Conservation (phyloP, 2,329 filamentous ascomycete genomes). For the Neurospora crassa region DNA sequence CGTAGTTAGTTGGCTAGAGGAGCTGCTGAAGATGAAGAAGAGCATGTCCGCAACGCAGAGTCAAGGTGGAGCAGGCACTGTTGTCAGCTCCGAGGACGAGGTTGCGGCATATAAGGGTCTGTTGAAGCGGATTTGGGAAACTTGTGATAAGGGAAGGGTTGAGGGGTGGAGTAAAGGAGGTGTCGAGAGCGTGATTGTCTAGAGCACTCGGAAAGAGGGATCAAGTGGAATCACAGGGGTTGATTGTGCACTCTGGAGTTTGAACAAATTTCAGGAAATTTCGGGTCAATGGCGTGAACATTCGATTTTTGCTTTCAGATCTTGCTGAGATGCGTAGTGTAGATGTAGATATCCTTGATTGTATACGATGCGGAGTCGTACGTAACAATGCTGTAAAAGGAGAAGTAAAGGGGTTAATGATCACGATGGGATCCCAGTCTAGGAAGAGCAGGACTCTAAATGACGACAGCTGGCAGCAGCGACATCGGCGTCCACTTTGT, state of each 20-base stretch:
- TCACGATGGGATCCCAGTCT: background rate
- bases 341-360: background rate
- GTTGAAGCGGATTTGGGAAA: slow-evolving; percentile 49
- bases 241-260: background rate
- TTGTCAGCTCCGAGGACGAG: slow-evolving; percentile 27
- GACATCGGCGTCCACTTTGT: background rate
- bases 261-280: background rate
- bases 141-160: slow-evolving; percentile 57
- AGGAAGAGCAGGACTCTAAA: background rate
- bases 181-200: slow-evolving; percentile 9
- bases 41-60: background rate
- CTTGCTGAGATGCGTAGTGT: background rate
- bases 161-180: slow-evolving; percentile 54
- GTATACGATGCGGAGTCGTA: background rate
- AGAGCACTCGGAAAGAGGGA: background rate
- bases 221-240: background rate
- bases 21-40: slow-evolving; percentile 29
- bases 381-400: background rate
- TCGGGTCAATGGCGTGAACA: background rate
- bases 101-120: slow-evolving; percentile 43
- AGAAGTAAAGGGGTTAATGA: background rate
- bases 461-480: background rate
- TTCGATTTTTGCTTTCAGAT: background rate
- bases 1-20: slow-evolving; percentile 64
- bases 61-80: slow-evolving; percentile 2